Evolutionary conservation across 2,329 filamentous ascomycete species (phyloP).

Genomic region (Fusarium sterilihyphosum): DNA sequence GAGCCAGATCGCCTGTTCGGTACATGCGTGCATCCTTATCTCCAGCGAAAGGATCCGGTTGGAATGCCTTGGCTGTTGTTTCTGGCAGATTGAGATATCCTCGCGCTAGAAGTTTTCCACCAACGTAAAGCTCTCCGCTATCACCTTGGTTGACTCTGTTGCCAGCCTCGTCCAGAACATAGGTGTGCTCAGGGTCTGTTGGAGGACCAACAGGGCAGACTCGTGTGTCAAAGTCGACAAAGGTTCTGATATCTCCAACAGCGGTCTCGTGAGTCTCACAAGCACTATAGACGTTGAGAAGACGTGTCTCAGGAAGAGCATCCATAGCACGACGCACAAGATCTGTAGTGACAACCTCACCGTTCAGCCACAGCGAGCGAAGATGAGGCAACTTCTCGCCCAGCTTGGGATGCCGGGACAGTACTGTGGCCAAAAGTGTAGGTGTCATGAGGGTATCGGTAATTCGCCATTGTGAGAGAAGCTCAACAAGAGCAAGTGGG

Average conservation of each 20-base stretch:
- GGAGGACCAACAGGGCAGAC: constrained; percentile 81
- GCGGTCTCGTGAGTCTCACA: constrained; percentile 86
- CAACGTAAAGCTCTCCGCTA: constrained; percentile 79
- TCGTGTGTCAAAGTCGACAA: constrained; percentile 68
- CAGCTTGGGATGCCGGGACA: constrained; percentile 75
- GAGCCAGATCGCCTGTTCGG: constrained; percentile 76
- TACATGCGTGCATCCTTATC: constrained; percentile 75
- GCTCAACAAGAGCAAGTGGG: constrained; percentile 75
- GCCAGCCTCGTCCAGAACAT: constrained; percentile 76
- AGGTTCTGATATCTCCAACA: constrained; percentile 77
- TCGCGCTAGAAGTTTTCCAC: constrained; percentile 76
- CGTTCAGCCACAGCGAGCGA: constrained; percentile 81
- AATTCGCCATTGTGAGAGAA: constrained; percentile 71
- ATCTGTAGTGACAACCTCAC: constrained; percentile 83
- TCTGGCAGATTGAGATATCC: constrained; percentile 85
- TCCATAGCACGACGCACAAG: constrained; percentile 74
- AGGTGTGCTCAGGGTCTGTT: constrained; percentile 73
- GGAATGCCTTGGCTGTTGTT: constrained; percentile 78
- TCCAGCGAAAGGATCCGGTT: constrained; percentile 70
- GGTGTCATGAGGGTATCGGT: constrained; percentile 88
- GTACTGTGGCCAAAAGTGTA: constrained; percentile 78
- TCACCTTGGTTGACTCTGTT: constrained; percentile 70
- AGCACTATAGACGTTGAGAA: constrained; percentile 84
- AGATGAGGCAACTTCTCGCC: constrained; percentile 71
- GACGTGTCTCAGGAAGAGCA: constrained; percentile 72